These are phyloP conservation scores for Suhomyces vadensis DNA, from an alignment of 805 yeast species.

Conservation along the genomic window DNA sequence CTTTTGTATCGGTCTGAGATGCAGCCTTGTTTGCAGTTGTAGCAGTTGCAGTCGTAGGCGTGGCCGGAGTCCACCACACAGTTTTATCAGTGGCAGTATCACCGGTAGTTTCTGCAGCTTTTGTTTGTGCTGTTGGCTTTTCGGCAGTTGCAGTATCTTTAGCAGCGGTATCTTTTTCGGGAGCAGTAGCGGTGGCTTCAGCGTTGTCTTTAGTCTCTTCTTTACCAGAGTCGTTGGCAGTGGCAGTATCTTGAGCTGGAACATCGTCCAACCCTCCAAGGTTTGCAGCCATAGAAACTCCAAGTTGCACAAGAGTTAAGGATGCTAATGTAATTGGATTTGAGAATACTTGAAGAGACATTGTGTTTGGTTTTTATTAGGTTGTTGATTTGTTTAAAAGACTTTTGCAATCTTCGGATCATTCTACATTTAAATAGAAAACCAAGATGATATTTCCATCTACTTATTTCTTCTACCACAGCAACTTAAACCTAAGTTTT, in stretches of 20 bases:
- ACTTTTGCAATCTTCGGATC: neutral
- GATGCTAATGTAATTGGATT: slow-evolving; percentile 8
- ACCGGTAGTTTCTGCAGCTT: slow-evolving; percentile 7
- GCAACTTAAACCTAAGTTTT: neutral
- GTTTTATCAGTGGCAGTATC: slow-evolving; percentile 9
- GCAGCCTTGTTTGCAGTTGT: slow-evolving; percentile 10
- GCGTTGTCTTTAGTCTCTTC: slow-evolving; percentile 3
- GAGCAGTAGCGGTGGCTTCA: slow-evolving; percentile 4
- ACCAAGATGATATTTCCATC: neutral
- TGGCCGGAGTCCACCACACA: slow-evolving; percentile 7
- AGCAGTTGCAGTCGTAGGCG: slow-evolving; percentile 10
- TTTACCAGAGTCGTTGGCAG: slow-evolving; percentile 6
- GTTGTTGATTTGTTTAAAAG: neutral
- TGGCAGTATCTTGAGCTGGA: slow-evolving; percentile 6
- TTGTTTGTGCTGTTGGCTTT: slow-evolving; percentile 2
- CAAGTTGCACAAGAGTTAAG: slow-evolving; percentile 7
- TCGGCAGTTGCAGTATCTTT: slow-evolving; percentile 7
- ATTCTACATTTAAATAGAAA: neutral
- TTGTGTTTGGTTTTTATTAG: too few relatives aligned
- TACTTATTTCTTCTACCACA: neutral
- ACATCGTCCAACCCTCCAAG: slow-evolving; percentile 14
- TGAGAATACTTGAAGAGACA: slow-evolving; percentile 16
- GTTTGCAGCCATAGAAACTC: slow-evolving; percentile 10
- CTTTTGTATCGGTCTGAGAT: slow-evolving; percentile 11
- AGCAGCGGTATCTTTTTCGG: slow-evolving; percentile 7